Evolutionary conservation across 805 yeast species (phyloP).

Genomic region (Lipomyces orientalis): DNA sequence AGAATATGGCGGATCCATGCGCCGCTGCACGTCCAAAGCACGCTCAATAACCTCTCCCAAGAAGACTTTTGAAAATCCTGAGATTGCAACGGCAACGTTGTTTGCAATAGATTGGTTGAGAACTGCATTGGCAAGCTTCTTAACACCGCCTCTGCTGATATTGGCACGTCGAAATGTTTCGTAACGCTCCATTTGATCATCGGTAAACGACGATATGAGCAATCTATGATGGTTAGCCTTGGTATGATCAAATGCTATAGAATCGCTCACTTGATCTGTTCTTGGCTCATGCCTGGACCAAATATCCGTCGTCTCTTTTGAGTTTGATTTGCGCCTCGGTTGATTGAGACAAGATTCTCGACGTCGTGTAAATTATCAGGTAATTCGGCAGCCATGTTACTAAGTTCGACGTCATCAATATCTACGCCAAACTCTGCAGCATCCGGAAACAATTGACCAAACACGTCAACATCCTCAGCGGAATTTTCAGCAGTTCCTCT

Average conservation of each 20-base stretch:
- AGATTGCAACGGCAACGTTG: conserved; percentile 77
- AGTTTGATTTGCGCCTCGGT: background rate
- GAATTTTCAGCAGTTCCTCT: background rate
- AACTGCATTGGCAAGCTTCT: conserved; percentile 77
- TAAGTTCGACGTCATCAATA: background rate
- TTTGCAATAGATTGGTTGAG: conserved; percentile 80
- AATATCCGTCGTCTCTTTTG: conserved; percentile 9
- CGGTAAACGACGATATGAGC: conserved; percentile 72
- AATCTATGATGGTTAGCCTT: conserved; percentile 45
- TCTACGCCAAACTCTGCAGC: conserved; percentile 23
- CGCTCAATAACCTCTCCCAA: conserved; percentile 88
- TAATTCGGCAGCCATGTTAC: background rate
- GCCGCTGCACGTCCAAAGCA: conserved; percentile 37
- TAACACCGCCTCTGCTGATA: conserved; percentile 73
- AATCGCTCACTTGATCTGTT: conserved; percentile 20
- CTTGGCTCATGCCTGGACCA: conserved; percentile 31
- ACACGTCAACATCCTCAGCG: conserved; percentile 8
- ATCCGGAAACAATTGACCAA: conserved; percentile 21
- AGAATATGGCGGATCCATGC: conserved; percentile 49
- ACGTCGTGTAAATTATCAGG: background rate
- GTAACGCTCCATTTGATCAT: conserved; percentile 84
- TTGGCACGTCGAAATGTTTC: conserved; percentile 85
- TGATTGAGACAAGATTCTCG: background rate
- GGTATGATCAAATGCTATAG: background rate
- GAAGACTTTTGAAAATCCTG: conserved; percentile 86